phyloP scores from a whole-genome alignment of 176 grass and related monocot genomes.

The sorghum (Sorghum bicolor) region DNA sequence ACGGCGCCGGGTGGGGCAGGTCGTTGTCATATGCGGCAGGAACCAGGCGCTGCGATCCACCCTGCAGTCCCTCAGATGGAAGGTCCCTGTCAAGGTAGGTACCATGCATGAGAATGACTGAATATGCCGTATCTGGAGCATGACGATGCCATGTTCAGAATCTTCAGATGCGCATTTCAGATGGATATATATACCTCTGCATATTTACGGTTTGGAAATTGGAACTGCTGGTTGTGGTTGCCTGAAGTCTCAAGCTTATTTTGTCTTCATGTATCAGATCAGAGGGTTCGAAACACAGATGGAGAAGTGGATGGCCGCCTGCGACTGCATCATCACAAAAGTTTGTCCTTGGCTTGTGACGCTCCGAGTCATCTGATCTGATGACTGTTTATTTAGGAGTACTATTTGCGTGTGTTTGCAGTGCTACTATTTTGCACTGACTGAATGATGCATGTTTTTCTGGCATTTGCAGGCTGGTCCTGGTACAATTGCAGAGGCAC shows the following conservation, averaged over 20 bases:
- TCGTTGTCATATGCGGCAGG: constrained; percentile 67
- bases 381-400: background rate
- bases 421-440: background rate
- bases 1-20: constrained; percentile 45
- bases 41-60: constrained; percentile 56
- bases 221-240: background rate
- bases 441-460: background rate
- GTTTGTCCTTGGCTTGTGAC: background rate
- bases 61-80: constrained; percentile 48
- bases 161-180: constrained; percentile 30
- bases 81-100: constrained; percentile 72
- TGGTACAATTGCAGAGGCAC: constrained; percentile 82
- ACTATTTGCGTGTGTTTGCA: background rate
- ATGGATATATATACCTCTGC: background rate
- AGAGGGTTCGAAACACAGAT: constrained; percentile 84
- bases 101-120: background rate
- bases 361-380: background rate
- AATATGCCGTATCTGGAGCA: constrained; percentile 8
- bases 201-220: background rate
- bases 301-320: constrained; percentile 88
- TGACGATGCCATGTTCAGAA: background rate
- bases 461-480: constrained; percentile 67
- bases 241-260: constrained; percentile 1
- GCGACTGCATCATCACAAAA: constrained; percentile 93
- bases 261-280: constrained; percentile 36